Evolutionary conservation across 257 asterid genomes (phyloP).

Genomic region (Fraxinus anomala): DNA sequence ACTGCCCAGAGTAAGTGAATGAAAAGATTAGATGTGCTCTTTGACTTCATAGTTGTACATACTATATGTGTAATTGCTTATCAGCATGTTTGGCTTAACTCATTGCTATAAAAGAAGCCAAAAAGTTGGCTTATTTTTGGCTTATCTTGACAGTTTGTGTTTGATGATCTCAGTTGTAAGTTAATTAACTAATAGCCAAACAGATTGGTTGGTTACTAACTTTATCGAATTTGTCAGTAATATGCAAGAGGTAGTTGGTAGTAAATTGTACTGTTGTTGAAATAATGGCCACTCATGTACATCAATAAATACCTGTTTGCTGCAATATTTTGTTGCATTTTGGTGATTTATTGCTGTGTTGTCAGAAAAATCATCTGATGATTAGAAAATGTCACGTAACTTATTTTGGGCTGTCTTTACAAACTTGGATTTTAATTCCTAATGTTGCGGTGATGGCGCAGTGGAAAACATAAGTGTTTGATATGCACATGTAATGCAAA

Average conservation of each 20-base stretch:
- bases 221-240: constrained; percentile 6
- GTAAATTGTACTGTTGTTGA: background rate
- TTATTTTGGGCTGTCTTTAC: background rate
- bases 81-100: background rate
- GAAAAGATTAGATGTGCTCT: background rate
- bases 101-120: background rate
- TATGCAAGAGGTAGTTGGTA: constrained; percentile 18
- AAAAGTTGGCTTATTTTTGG: background rate
- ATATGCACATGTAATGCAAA: background rate
- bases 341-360: background rate
- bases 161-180: background rate
- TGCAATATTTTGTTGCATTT: background rate
- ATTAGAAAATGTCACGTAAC: background rate
- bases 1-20: constrained; percentile 84
- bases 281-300: background rate
- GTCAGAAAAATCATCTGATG: background rate
- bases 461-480: background rate
- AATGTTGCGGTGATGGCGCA: background rate
- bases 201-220: constrained; percentile 1
- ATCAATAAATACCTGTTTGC: background rate
- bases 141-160: background rate
- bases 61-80: background rate
- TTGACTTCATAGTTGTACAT: constrained; percentile 15
- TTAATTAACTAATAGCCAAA: background rate
- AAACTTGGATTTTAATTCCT: background rate